phyloP scores from a whole-genome alignment of 257 asterid species.

The Buddleja alternifolia region DNA sequence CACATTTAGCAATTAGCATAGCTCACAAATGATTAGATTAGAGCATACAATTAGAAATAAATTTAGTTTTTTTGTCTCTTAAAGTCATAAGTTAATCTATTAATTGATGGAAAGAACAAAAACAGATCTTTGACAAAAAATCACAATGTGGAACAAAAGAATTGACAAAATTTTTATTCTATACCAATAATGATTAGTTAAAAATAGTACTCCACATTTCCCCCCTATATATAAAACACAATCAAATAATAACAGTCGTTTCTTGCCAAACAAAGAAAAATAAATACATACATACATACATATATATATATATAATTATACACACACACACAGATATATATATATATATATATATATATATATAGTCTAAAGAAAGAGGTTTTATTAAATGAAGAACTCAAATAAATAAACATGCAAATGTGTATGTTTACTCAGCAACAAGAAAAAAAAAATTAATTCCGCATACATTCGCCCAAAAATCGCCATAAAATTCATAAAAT shows the following conservation, averaged over 20 bases:
- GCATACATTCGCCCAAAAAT: not conserved
- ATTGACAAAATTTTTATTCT: not conserved
- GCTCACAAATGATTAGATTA: not conserved
- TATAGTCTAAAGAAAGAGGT: not conserved
- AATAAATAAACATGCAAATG: conserved; percentile 15
- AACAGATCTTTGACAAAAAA: conserved; percentile 7
- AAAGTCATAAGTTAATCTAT: not conserved
- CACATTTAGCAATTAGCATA: conserved; percentile 3
- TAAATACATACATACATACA: not conserved
- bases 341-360: too few relatives aligned
- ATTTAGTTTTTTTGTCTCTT: not conserved
- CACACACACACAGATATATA: too few relatives aligned
- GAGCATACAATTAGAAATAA: conserved; percentile 18
- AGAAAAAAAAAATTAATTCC: not conserved
- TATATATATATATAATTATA: too few relatives aligned
- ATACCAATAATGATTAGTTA: not conserved
- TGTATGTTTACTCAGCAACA: not conserved
- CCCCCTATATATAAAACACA: not conserved
- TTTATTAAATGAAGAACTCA: not conserved
- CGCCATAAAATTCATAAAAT: conserved; percentile 9
- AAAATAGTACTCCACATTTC: not conserved
- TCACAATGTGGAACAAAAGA: not conserved
- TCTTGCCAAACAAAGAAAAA: not conserved
- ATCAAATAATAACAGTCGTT: not conserved
- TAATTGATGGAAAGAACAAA: not conserved